A percentile compares a stretch with the other conserved stretches of the same genome.
Conservation (phyloP, 495 filamentous ascomycete species). For the Tuber umbilicatum region DNA sequence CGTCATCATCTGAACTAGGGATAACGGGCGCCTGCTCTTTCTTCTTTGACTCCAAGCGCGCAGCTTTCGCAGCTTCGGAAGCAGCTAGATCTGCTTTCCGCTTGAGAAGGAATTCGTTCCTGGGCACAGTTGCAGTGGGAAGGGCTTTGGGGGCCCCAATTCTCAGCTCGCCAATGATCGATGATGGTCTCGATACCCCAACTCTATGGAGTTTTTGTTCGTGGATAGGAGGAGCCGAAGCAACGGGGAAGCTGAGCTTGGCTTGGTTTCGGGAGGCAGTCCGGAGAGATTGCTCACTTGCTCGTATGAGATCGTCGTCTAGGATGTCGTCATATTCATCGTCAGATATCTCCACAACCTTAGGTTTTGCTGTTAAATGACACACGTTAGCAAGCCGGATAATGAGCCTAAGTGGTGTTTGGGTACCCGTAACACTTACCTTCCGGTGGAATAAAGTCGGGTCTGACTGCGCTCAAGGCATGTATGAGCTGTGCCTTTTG, state of each 20-base stretch:
- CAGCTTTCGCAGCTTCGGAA: constrained; percentile 33
- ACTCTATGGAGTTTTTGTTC: constrained; percentile 21
- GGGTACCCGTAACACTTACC: constrained; percentile 9
- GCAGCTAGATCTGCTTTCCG: constrained; percentile 26
- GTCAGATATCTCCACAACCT: constrained; percentile 39
- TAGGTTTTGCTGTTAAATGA: constrained; percentile 15
- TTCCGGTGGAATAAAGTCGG: constrained; percentile 34
- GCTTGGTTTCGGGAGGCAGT: constrained; percentile 20
- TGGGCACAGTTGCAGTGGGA: constrained; percentile 4
- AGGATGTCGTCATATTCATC: constrained; percentile 36
- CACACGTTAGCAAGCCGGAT: constrained; percentile 18
- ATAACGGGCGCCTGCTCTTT: constrained; percentile 26
- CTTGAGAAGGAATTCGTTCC: constrained; percentile 33
- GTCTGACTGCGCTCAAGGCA: constrained; percentile 29
- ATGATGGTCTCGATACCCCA: constrained; percentile 8
- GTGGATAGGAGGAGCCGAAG: constrained; percentile 22
- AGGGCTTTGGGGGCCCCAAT: constrained; percentile 23
- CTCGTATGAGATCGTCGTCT: constrained; percentile 33
- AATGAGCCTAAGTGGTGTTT: not conserved
- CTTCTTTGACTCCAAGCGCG: constrained; percentile 25
- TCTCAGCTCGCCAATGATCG: constrained; percentile 20
- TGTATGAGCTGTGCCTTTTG: constrained; percentile 39
- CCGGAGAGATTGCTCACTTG: not conserved
- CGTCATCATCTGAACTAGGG: constrained; percentile 31
- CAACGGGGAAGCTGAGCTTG: constrained; percentile 24